Evolutionary conservation across 352 stramenopile genomes (phyloP), one percentile per base, ranked within the genome.

Genomic region (Thraustochytrium aureum): DNA sequence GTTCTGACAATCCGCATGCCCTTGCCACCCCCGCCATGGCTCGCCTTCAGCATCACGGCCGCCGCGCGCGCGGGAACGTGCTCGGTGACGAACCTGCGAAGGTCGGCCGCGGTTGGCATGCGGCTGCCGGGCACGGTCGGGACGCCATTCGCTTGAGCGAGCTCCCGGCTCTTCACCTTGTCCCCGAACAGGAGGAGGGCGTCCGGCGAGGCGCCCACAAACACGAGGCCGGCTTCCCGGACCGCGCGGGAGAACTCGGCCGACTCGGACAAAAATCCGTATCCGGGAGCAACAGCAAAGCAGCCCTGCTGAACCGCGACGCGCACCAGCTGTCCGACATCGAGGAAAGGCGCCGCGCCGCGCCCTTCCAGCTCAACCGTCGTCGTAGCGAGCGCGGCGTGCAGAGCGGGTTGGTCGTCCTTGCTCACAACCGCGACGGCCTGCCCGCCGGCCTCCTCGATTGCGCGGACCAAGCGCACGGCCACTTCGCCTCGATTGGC

Each of bases 401-500:
- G 94, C 87, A 92, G 84, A 26, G 87, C 89, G 75, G 89, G 89
- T 10, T 86, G 85, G 87, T 98, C 95, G 82, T 98, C 94, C 74
- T 97, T 90, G 52, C 87, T 90, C 87, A 88, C 89, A 61, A 96
- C 90, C 43, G 87, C 92, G 39, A 96, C 92, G 20, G 94, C 97
- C 65, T 88, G 86, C 64, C 96, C 90, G 52, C 91, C 93, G 47
- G 99, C 88, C 85, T 99, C 94, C 66, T 94, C 95, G 3, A 88
- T 89, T 0, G 94, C 93, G 62, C 96, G 90, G 88, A 96, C 96
- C 83, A 99, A 97, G 30, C 96, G 90, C 50, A 94, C 96, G 10
- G 95, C 95, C 87, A 99, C 99, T 86, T 99, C 96, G 41, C 96
- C 96, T 39, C 96, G 93, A 89, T 99, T 99, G 41, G 95, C 95